phyloP scores from a whole-genome alignment of 2,329 filamentous ascomycete species.

The Diaporthe helianthi region DNA sequence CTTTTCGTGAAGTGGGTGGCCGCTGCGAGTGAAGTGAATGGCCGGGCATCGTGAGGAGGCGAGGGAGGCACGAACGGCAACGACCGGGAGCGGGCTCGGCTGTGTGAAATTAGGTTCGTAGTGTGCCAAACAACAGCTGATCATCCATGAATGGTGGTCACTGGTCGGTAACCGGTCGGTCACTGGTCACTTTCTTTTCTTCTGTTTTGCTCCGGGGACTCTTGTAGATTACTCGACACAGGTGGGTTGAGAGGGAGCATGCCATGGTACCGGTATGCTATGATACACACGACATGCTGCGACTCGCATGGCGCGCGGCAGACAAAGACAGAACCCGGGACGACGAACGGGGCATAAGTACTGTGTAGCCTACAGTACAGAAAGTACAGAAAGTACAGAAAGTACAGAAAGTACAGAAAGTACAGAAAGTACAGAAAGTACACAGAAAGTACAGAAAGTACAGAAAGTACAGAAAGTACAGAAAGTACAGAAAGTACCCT shows the following conservation, averaged over 20 bases:
- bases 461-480: neutral
- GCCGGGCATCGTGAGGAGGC: conserved; percentile 13
- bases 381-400: neutral
- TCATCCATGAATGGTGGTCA: neutral
- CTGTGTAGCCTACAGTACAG: neutral
- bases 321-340: neutral
- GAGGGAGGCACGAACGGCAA: conserved; percentile 13
- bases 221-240: neutral
- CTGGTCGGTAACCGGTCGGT: neutral
- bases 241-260: conserved; percentile 1
- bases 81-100: conserved; percentile 14
- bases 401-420: neutral
- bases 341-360: neutral
- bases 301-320: conserved; percentile 1
- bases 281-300: neutral
- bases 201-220: no score
- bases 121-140: neutral
- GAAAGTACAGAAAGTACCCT: neutral
- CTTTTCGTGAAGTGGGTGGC: conserved; percentile 9
- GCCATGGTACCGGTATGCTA: conserved; percentile 1
- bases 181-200: neutral
- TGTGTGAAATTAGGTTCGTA: conserved; percentile 11
- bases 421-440: neutral
- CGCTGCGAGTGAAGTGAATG: conserved; percentile 3
- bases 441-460: neutral